Evolutionary conservation across 306 rosid genomes (phyloP), one percentile per base, ranked within the genome.

Genomic region (Trichosanthes truncata): DNA sequence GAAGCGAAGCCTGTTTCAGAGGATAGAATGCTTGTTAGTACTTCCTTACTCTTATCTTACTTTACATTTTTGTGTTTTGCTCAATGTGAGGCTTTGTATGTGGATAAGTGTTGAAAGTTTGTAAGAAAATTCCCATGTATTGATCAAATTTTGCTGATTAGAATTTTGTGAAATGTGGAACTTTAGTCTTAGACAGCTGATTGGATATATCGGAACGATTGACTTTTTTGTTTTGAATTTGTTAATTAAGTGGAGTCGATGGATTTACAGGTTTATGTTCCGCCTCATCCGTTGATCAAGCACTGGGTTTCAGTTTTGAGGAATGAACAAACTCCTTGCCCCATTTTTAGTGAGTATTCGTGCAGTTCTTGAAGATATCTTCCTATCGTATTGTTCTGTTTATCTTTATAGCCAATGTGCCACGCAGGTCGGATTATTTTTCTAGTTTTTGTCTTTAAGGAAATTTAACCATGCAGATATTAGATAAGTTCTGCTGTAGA

Each of bases 291-390:
- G 17, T 86, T 95, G 89, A 90, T 95, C 87, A 95, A 95, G 88
- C 99, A 91, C 77, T 95, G 97, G 99, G 97, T 95, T 88, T 95
- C 99, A 0, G 86, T 95, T 82, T 84, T 93, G 81, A 89, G 99
- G 84, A 95, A 95, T 25, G 97, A 95, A 49, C 92, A 91, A 68
- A 95, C 99, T 57, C 97, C 96, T 43, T 83, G 86, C 81, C 91
- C 96, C 59, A 90, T 95, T 78, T 95, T 95, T 43, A 90, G 97
- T 95, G 81, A 90, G 98, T 86, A 45, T 6, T 61, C 15, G 4
- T 66, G 29, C n/a, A 18, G n/a, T 79, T 46, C 81, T 65, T 23
- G 40, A 29, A 78, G 75, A 48, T 9, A 31, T n/a, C 7, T 51
- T 23, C 26, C 4, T 71, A 43, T 72, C 11, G 0, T 43, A 10